Conservation (phyloP, 306 rosid species). For the Cucumis cinereus region DNA sequence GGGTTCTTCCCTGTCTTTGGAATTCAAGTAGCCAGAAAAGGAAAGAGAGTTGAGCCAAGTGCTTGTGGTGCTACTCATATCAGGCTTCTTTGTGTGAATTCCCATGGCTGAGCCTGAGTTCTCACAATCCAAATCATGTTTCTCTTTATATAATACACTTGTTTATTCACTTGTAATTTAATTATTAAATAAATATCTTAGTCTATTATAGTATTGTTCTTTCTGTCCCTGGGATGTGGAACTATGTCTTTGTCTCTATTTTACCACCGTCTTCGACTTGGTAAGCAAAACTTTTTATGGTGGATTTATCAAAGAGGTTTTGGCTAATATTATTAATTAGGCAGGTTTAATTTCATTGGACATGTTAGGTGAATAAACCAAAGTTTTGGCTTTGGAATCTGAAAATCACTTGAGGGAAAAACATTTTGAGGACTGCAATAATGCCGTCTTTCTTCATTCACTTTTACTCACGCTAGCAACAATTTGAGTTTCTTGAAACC, state of each 20-base stretch:
- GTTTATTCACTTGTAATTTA: neutral
- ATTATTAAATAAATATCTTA: no score
- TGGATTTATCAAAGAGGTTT: neutral
- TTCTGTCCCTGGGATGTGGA: neutral
- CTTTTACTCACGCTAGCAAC: no score
- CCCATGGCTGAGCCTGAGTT: constrained; percentile 32
- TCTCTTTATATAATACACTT: neutral
- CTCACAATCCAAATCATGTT: neutral
- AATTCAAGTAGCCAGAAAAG: constrained; percentile 39
- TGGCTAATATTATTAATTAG: neutral
- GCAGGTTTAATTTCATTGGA: neutral
- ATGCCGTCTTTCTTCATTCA: neutral
- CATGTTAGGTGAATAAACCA: neutral
- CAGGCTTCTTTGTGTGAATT: constrained; percentile 16
- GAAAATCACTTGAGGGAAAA: neutral
- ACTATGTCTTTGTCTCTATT: neutral
- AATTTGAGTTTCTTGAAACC: no score
- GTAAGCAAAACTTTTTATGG: neutral
- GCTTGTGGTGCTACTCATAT: neutral
- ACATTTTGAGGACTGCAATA: neutral
- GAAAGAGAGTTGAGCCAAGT: constrained; percentile 41
- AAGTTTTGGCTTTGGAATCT: neutral
- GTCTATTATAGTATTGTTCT: no score
- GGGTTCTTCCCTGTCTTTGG: constrained; percentile 40
- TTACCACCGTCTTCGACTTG: neutral